These are phyloP conservation scores for Drosera spatulata DNA, from an alignment of 179 eudicot species.

Conservation along the genomic window DNA sequence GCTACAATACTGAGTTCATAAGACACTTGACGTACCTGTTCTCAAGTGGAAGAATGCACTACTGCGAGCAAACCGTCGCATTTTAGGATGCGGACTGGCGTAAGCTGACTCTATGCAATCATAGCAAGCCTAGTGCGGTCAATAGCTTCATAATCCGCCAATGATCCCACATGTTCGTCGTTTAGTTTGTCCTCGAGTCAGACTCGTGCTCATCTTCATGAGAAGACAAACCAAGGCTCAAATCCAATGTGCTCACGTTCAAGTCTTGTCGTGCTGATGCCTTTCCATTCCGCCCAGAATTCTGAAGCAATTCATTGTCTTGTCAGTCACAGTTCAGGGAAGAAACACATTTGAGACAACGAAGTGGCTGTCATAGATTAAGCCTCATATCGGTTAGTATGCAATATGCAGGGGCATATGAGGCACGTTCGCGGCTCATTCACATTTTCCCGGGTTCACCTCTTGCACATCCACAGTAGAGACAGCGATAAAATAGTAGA, in stretches of 20 bases:
- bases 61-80: too few relatives aligned
- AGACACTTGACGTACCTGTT: too few relatives aligned
- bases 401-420: too few relatives aligned
- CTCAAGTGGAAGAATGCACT: too few relatives aligned
- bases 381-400: too few relatives aligned
- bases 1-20: too few relatives aligned
- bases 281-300: conserved; percentile 22
- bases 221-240: conserved; percentile 56
- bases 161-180: conserved; percentile 11
- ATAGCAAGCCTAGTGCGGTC: too few relatives aligned
- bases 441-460: too few relatives aligned
- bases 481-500: background rate
- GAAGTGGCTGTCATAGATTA: too few relatives aligned
- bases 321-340: background rate
- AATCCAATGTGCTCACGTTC: conserved; percentile 60
- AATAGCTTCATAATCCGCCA: conserved; percentile 5
- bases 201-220: conserved; percentile 43
- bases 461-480: background rate
- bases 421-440: too few relatives aligned
- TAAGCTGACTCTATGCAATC: too few relatives aligned
- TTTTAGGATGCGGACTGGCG: too few relatives aligned
- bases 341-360: background rate
- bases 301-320: conserved; percentile 25
- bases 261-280: conserved; percentile 53
- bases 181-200: conserved; percentile 23